Evolutionary conservation across 2,329 filamentous ascomycete genomes (phyloP), one percentile per base, ranked within the genome.

Genomic region (Coniochaeta ligniaria): DNA sequence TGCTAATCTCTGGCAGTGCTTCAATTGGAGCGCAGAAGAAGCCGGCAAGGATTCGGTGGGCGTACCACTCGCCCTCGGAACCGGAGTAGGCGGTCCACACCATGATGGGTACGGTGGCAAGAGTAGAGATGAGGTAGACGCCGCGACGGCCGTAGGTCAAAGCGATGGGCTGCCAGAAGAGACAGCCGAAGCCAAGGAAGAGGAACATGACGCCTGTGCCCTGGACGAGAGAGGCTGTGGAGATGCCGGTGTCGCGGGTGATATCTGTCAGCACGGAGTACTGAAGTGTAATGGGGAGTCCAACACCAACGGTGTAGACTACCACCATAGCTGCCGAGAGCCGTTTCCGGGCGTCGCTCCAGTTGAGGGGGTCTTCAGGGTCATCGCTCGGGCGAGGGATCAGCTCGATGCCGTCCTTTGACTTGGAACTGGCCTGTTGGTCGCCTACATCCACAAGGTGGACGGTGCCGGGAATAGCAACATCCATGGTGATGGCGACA

Each of bases 221-320:
- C 57, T 76, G 72, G 61, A 80, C 80, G 20, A 83, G 67, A 38
- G 77, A 72, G 4, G 68, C 70, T 1, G 80, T 66, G 0, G 75
- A 76, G 38, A 83, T 69, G 4, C 75, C 77, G 0, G 78, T 79
- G n/a, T 77, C 76, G 54, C 73, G 67, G 8, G 74, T 75, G 43
- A 83, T 78, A 12, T 77, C 76, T 6, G 75, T 75, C 9, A 83
- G 70, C 8, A 83, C 76, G 8, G 75, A 78, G 64, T 83, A 82
- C n/a, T 80, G 76, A 9, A 77, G 73, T 1, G 79, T 75, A 22
- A 73, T 73, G 4, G 80, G 74, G 54, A 82, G 78, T n/a, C 79
- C 80, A 16, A 75, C 74, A 69, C 77, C 77, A 50, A 80, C 72
- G 1, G 75, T 77, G 64, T 81, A 82, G 33, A 79, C 63, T 43